Evolutionary conservation across 1,284 basidiomycete species (phyloP).

Genomic region (Malassezia caprae): DNA sequence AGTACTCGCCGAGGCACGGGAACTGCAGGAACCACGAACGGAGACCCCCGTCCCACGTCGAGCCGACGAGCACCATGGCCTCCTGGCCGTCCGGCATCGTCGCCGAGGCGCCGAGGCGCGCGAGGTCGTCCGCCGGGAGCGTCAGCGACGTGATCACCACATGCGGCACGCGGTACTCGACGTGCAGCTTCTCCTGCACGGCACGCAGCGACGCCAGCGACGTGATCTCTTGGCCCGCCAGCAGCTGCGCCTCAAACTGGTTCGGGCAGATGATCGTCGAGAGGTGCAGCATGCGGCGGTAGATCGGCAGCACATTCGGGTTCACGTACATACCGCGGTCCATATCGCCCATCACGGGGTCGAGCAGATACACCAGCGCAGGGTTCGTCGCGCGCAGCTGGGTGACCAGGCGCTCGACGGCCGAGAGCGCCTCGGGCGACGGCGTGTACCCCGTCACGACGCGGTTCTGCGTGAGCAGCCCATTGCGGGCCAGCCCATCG

Average conservation of each 20-base stretch:
- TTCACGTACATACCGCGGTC: constrained; percentile 65
- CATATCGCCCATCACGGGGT: constrained; percentile 57
- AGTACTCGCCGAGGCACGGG: constrained; percentile 77
- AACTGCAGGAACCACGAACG: constrained; percentile 60
- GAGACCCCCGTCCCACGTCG: constrained; percentile 34
- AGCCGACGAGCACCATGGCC: constrained; percentile 43
- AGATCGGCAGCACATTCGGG: constrained; percentile 75
- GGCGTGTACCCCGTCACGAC: constrained; percentile 67
- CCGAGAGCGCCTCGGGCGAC: constrained; percentile 64
- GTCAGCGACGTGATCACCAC: constrained; percentile 82
- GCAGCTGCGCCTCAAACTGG: constrained; percentile 84
- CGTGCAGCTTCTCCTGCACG: constrained; percentile 67
- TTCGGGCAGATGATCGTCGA: constrained; percentile 92
- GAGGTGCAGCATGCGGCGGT: constrained; percentile 64
- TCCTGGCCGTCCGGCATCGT: constrained; percentile 21
- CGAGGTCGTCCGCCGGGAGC: constrained; percentile 26
- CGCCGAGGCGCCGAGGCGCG: constrained; percentile 20
- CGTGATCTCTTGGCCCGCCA: constrained; percentile 53
- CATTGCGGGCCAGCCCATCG: constrained; percentile 33
- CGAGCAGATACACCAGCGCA: constrained; percentile 69
- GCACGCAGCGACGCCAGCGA: constrained; percentile 59
- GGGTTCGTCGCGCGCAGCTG: constrained; percentile 57
- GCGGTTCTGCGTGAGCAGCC: constrained; percentile 31
- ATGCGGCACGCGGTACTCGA: constrained; percentile 64
- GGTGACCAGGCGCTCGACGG: constrained; percentile 59